Evolutionary conservation across 2,329 filamentous ascomycete species (phyloP), one percentile per base, ranked within the genome.

Genomic region (Botrytis pseudocinerea): DNA sequence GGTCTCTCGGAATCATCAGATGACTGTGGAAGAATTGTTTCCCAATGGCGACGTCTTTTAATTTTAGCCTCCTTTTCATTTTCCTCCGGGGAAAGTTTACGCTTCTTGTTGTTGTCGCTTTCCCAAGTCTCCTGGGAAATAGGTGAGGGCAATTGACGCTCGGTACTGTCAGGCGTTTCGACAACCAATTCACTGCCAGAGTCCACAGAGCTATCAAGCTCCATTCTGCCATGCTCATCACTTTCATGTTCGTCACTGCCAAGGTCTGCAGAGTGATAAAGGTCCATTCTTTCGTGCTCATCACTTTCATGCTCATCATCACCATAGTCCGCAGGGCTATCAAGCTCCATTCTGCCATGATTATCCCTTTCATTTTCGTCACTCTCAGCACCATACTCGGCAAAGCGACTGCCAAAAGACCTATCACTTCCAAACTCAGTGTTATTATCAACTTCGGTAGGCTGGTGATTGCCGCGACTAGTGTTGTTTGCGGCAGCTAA

Each of bases 371-470:
- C 42, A 16, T 14, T 2, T 44, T n/a, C 48, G 14, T n/a, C 25
- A n/a, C 25, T 54, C 14, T 25, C 48, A 51, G 4, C 14, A 25
- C 48, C 22, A 54, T 4, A 16, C 4, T 1, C 5, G 48, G 25
- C 22, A 14, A 3, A 16, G 25, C 0, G 4, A n/a, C n/a, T n/a
- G 12, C 10, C 12, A n/a, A 12, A 0, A 54, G 48, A n/a, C 9
- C 16, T 25, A 7, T 54, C 1, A 2, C 48, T 22, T n/a, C 12
- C 5, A 6, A n/a, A 6, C 12, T 54, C 22, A n/a, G n/a, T 54
- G 25, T n/a, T 7, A n/a, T n/a, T 25, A 54, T n/a, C 48, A n/a
- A 6, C 48, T n/a, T 54, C 5, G 12, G 48, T n/a, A n/a, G 12
- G 4, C 25, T 54, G 48, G 25, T 54, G 25, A 14, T 48, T 1